Percentiles rank a stretch among this genome's conserved stretches.
phyloP scores from a whole-genome alignment of 2,329 filamentous ascomycete genomes.

The Beauveria sp. region DNA sequence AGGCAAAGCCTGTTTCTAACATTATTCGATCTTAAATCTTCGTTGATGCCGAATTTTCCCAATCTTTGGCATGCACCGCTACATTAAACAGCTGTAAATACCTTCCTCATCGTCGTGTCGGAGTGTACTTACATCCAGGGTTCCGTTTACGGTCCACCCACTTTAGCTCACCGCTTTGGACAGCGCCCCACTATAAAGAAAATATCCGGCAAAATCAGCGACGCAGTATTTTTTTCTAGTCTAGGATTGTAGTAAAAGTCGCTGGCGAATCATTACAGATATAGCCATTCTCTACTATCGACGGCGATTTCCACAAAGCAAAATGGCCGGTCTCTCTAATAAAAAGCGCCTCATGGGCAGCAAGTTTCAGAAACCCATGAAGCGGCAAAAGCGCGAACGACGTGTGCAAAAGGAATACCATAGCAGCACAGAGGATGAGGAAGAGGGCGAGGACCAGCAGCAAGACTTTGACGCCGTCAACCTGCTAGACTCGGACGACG shows the following conservation, averaged over 20 bases:
- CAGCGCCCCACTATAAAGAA: constrained; percentile 2
- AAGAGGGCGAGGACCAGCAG: constrained; percentile 23
- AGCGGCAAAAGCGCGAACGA: constrained; percentile 40
- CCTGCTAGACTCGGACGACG: constrained; percentile 50
- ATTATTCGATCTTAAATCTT: too few relatives aligned
- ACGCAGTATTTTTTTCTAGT: constrained; percentile 2
- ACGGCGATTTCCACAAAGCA: not conserved
- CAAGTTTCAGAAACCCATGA: constrained; percentile 33
- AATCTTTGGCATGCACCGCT: not conserved
- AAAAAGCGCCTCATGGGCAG: constrained; percentile 27
- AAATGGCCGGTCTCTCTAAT: constrained; percentile 26
- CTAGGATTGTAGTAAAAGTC: not conserved
- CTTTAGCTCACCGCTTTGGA: not conserved
- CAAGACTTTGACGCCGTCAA: constrained; percentile 43
- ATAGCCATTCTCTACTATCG: not conserved
- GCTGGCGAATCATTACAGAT: not conserved
- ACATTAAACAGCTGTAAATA: not conserved
- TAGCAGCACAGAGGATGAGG: constrained; percentile 42
- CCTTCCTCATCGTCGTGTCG: not conserved
- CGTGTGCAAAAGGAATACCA: constrained; percentile 39
- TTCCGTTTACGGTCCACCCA: not conserved
- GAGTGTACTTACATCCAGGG: not conserved
- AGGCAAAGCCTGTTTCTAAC: not conserved
- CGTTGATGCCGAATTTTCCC: not conserved
- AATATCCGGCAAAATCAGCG: constrained; percentile 3